Conservation (phyloP, 768 basidiomycete species). For the Termitomyces sp. region DNA sequence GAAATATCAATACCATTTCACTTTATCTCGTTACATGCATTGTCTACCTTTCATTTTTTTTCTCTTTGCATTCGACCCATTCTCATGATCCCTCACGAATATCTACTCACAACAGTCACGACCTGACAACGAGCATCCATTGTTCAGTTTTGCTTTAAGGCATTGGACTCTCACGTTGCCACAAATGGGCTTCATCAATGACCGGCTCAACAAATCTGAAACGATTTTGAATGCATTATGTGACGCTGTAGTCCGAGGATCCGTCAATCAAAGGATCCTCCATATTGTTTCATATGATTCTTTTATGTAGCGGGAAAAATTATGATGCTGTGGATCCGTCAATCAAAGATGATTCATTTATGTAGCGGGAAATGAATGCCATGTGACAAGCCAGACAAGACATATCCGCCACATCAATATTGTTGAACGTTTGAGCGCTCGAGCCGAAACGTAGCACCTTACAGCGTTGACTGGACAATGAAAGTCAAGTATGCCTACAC, state of each 20-base stretch:
- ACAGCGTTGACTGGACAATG: no score
- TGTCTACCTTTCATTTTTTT: background rate
- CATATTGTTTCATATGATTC: background rate
- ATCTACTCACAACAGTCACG: background rate
- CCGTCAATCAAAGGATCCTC: background rate
- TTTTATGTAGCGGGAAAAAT: background rate
- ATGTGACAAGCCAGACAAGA: no score
- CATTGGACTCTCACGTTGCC: background rate
- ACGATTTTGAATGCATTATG: background rate
- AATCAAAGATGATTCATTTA: background rate
- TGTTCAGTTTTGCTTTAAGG: no score
- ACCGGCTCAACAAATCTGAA: background rate
- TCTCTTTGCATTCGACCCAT: background rate
- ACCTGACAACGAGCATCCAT: no score
- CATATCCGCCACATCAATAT: no score
- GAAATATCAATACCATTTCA: background rate
- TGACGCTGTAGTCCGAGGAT: background rate
- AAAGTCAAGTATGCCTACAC: no score
- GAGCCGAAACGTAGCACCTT: no score
- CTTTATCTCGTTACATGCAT: background rate
- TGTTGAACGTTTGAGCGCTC: no score
- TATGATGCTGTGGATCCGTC: background rate
- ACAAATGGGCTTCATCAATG: background rate
- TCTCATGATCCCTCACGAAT: slow-evolving; percentile 6
- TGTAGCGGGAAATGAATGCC: no score